Evolutionary conservation across 345 rosid genomes (phyloP).

Genomic region (Physaria fendleri): DNA sequence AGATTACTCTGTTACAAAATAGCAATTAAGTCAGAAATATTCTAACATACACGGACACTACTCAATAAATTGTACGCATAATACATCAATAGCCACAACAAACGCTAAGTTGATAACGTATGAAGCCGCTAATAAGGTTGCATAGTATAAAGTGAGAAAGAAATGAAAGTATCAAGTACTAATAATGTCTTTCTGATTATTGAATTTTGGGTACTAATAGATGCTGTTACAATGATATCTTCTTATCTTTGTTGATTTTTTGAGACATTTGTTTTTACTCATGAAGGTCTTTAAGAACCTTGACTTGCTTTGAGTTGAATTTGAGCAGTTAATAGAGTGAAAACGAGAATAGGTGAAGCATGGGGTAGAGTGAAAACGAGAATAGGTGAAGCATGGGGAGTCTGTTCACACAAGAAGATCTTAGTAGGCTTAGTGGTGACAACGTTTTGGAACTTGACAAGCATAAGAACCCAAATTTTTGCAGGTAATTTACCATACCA

Average conservation of each 20-base stretch:
- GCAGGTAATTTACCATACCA: conserved; percentile 37
- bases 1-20: conserved; percentile 49
- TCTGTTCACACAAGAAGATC: conserved; percentile 81
- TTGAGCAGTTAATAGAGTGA: conserved; percentile 49
- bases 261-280: too few species aligned
- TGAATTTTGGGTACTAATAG: too few species aligned
- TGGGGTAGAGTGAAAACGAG: conserved; percentile 39
- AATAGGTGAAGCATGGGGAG: conserved; percentile 57
- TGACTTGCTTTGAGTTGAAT: conserved; percentile 6
- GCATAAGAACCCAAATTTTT: conserved; percentile 66
- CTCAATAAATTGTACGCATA: background rate
- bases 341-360: conserved; percentile 40
- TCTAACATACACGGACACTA: background rate
- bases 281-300: background rate
- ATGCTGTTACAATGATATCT: too few species aligned
- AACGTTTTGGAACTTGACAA: conserved; percentile 83
- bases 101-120: background rate
- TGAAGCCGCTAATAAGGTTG: background rate
- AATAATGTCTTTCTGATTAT: too few species aligned
- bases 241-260: too few species aligned
- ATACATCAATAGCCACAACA: background rate
- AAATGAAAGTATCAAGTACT: too few species aligned
- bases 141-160: too few species aligned
- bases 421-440: conserved; percentile 67
- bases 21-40: background rate